A percentile compares a stretch with the other conserved stretches of the same genome.
Conservation (phyloP, 306 rosid species). For the Sphenostylis stenocarpa region DNA sequence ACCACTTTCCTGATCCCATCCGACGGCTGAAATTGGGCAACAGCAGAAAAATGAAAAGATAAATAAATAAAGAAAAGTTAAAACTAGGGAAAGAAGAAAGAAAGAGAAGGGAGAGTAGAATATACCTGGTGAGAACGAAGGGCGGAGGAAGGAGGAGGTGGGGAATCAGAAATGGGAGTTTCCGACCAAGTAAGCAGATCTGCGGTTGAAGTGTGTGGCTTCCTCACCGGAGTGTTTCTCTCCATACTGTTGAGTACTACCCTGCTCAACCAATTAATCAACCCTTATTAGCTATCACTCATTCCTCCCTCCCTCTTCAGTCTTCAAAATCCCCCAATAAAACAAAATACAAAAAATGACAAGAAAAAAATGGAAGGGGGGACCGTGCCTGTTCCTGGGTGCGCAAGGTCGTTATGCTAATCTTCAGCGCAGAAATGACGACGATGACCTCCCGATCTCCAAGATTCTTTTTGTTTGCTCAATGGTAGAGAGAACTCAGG, state of each 20-base stretch:
- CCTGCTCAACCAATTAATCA: constrained; percentile 1
- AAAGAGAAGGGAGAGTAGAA: not conserved
- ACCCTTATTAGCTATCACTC: not conserved
- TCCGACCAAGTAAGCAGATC: constrained; percentile 99
- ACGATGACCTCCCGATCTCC: constrained; percentile 39
- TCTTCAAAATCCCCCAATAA: not conserved
- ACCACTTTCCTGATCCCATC: constrained; percentile 99
- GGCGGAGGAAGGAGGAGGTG: constrained; percentile 60
- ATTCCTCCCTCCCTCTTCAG: not conserved
- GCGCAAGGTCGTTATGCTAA: constrained; percentile 11
- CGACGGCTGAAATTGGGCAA: constrained; percentile 63
- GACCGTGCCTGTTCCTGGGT: constrained; percentile 24
- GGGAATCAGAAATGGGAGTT: constrained; percentile 61
- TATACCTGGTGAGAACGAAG: constrained; percentile 78
- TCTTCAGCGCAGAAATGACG: constrained; percentile 40
- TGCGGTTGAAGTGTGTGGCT: constrained; percentile 91
- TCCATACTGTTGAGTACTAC: constrained; percentile 47
- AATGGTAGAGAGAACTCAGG: constrained; percentile 3
- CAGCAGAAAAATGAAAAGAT: not conserved
- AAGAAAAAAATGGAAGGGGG: not conserved
- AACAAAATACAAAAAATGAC: not conserved
- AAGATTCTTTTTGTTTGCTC: constrained; percentile 29
- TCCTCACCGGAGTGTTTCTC: constrained; percentile 89
- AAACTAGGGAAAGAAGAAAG: not conserved
- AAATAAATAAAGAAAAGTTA: not conserved